Conservation (phyloP, 495 filamentous ascomycete species). For the Oleoguttula mirabilis region DNA sequence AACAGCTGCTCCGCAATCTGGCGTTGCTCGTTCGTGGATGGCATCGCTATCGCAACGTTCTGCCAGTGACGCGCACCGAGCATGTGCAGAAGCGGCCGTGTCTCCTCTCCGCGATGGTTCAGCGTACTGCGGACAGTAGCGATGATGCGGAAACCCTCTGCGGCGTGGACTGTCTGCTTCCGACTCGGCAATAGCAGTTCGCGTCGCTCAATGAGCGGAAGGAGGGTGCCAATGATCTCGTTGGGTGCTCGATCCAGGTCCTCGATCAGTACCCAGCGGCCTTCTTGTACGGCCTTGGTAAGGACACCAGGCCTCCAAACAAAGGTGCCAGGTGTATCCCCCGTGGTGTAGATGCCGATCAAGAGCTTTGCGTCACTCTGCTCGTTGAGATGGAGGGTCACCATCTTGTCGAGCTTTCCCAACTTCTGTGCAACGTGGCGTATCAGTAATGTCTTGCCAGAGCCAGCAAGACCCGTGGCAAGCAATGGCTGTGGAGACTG, state of each 20-base stretch:
- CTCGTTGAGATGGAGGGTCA: slow-evolving; percentile 90
- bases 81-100: slow-evolving; percentile 41
- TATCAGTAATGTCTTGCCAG: slow-evolving; percentile 81
- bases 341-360: slow-evolving; percentile 85
- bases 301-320: slow-evolving; percentile 87
- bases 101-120: slow-evolving; percentile 58
- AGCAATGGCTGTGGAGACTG: slow-evolving; percentile 51
- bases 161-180: slow-evolving; percentile 71
- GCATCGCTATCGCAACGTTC: slow-evolving; percentile 52
- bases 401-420: slow-evolving; percentile 59
- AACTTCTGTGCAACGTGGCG: slow-evolving; percentile 69
- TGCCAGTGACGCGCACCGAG: slow-evolving; percentile 79
- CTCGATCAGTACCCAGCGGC: slow-evolving; percentile 92
- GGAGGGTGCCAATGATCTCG: slow-evolving; percentile 79
- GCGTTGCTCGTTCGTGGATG: slow-evolving; percentile 56
- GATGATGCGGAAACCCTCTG: slow-evolving; percentile 75
- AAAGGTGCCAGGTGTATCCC: slow-evolving; percentile 71
- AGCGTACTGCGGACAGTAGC: slow-evolving; percentile 73
- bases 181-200: slow-evolving; percentile 78
- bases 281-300: slow-evolving; percentile 84
- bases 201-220: slow-evolving; percentile 79
- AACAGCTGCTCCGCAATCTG: slow-evolving; percentile 59
- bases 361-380: slow-evolving; percentile 95
- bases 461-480: slow-evolving; percentile 70
- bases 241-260: slow-evolving; percentile 93